Evolutionary conservation across 2,329 filamentous ascomycete genomes (phyloP).

Genomic region (Gnomoniopsis smithogilvyi): DNA sequence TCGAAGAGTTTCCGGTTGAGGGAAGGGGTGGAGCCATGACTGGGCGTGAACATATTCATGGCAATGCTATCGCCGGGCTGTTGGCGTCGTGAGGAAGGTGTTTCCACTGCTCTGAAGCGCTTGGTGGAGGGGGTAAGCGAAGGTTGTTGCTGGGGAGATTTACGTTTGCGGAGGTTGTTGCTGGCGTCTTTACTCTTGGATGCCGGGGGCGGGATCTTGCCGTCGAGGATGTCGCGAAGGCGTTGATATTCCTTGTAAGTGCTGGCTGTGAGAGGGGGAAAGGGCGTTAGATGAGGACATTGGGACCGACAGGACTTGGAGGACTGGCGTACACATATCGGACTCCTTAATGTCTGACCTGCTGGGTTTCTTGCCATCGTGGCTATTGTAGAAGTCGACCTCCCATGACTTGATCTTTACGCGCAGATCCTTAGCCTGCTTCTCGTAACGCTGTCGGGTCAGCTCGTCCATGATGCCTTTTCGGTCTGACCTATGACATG

Average conservation of each 20-base stretch:
- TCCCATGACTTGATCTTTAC: constrained; percentile 73
- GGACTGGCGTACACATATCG: constrained; percentile 57
- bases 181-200: constrained; percentile 31
- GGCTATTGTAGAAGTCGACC: constrained; percentile 57
- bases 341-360: constrained; percentile 73
- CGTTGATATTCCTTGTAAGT: constrained; percentile 78
- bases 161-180: constrained; percentile 36
- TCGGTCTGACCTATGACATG: constrained; percentile 1
- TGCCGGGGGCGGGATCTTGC: constrained; percentile 44
- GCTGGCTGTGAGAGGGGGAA: constrained; percentile 42
- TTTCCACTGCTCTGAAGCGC: constrained; percentile 42
- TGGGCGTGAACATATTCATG: constrained; percentile 21
- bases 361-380: constrained; percentile 66
- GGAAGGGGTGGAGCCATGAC: constrained; percentile 44
- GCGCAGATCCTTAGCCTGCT: constrained; percentile 54
- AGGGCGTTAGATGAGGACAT: neutral
- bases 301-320: neutral
- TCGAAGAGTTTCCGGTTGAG: constrained; percentile 54
- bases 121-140: constrained; percentile 48
- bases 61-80: constrained; percentile 20
- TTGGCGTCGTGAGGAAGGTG: constrained; percentile 34
- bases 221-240: constrained; percentile 55
- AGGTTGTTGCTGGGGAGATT: constrained; percentile 29
- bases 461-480: constrained; percentile 43
- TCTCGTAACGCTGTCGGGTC: constrained; percentile 43